Conservation (phyloP, 1,139 yeast species). For the Suhomyces kunorum region DNA sequence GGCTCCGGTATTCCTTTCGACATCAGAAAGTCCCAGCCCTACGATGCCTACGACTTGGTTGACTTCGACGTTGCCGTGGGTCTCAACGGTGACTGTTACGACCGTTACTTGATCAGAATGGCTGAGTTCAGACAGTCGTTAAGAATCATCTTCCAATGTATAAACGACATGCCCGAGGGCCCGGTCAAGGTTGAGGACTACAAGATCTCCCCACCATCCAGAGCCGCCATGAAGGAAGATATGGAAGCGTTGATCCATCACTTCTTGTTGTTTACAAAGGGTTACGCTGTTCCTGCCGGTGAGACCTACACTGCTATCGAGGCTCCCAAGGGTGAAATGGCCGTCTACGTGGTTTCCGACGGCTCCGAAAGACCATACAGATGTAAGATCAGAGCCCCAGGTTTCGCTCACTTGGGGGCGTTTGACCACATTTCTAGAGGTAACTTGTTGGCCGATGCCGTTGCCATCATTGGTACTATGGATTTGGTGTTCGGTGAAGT, state of each 20-base stretch:
- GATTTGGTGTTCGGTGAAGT: constrained; percentile 94
- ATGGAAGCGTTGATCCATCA: constrained; percentile 93
- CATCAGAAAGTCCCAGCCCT: constrained; percentile 83
- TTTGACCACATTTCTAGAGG: constrained; percentile 86
- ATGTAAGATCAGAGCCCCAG: constrained; percentile 93
- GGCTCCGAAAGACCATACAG: constrained; percentile 90
- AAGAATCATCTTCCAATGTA: constrained; percentile 86
- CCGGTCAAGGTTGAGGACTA: constrained; percentile 91
- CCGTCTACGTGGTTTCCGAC: constrained; percentile 84
- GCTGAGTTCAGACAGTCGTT: constrained; percentile 89
- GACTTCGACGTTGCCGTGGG: constrained; percentile 90
- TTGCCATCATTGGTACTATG: constrained; percentile 93
- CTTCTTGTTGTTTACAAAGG: constrained; percentile 84
- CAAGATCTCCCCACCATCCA: constrained; percentile 83
- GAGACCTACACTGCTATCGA: constrained; percentile 91
- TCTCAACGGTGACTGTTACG: constrained; percentile 86
- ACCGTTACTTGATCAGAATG: constrained; percentile 86
- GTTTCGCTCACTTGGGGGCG: constrained; percentile 87
- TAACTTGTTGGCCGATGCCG: constrained; percentile 88
- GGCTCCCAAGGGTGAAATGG: constrained; percentile 97
- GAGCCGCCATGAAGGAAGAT: constrained; percentile 82
- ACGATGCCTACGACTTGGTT: constrained; percentile 84
- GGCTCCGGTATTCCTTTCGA: constrained; percentile 90
- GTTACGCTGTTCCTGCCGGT: constrained; percentile 86
- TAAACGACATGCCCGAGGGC: constrained; percentile 90